Evolutionary conservation across 2,329 filamentous ascomycete genomes (phyloP).

Genomic region (Alternaria consortialis): DNA sequence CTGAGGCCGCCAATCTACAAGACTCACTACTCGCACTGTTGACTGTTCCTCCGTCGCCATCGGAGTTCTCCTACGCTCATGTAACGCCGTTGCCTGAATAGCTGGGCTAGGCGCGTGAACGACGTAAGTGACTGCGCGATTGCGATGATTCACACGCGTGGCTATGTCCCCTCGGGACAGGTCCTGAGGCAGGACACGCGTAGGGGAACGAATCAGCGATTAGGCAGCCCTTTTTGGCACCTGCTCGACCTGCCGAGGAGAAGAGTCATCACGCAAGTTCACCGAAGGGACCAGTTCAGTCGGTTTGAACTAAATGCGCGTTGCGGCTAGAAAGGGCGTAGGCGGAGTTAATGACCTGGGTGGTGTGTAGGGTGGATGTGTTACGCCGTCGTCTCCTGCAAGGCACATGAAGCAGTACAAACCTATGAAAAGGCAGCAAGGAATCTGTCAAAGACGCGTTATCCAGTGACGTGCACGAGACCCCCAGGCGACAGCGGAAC

Average conservation of each 20-base stretch:
- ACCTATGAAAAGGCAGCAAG: conserved; percentile 26
- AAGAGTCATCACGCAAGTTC: conserved; percentile 39
- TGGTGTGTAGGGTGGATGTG: conserved; percentile 5
- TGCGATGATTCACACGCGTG: conserved; percentile 44
- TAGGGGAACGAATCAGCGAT: conserved; percentile 23
- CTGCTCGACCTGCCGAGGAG: conserved; percentile 7
- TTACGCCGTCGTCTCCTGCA: conserved; percentile 25
- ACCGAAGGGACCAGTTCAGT: conserved; percentile 28
- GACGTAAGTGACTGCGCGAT: conserved; percentile 35
- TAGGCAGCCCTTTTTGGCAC: conserved; percentile 32
- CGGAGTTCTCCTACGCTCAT: conserved; percentile 37
- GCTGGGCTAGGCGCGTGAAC: conserved; percentile 21
- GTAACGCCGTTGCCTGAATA: conserved; percentile 38
- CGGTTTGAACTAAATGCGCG: conserved; percentile 23
- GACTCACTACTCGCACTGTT: conserved; percentile 16
- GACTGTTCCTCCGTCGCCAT: conserved; percentile 28
- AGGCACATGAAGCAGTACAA: conserved; percentile 35
- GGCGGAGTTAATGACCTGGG: conserved; percentile 19
- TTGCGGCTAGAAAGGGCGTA: conserved; percentile 15
- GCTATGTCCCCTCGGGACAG: conserved; percentile 32
- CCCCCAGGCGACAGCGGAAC: conserved; percentile 29
- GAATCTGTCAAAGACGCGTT: conserved; percentile 24
- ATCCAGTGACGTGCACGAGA: conserved; percentile 24
- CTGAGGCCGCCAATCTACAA: conserved; percentile 41
- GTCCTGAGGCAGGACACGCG: conserved; percentile 36